Conservation (phyloP, 83 land plant genomes). For the Larix sibirica region DNA sequence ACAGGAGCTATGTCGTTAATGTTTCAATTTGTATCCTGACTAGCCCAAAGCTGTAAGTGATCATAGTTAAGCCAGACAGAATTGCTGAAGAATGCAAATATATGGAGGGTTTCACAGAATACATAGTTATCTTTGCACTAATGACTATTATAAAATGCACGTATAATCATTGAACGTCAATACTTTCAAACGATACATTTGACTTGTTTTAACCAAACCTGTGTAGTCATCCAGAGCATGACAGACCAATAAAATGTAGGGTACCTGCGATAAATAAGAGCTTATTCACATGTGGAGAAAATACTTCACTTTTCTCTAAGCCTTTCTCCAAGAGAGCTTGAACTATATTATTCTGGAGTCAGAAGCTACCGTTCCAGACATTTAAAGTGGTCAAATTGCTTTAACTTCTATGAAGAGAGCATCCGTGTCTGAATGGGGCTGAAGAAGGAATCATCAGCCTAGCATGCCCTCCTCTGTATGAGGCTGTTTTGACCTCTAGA, state of each 20-base stretch:
- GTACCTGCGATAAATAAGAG: no score
- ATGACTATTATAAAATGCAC: neutral
- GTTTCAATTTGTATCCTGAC: neutral
- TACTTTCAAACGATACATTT: neutral
- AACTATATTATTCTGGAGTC: neutral
- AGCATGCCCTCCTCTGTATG: neutral
- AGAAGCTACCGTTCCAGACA: neutral
- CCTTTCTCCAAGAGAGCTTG: neutral
- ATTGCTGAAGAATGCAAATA: neutral
- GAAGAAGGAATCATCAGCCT: conserved; percentile 1
- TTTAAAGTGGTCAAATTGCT: conserved; percentile 1
- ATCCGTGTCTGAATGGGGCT: neutral
- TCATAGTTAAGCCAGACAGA: neutral
- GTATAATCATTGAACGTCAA: neutral
- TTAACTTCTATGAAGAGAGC: neutral
- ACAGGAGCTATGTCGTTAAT: neutral
- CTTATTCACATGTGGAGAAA: neutral
- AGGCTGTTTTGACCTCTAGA: neutral
- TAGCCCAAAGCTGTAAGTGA: neutral
- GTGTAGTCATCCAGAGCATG: neutral
- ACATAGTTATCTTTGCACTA: neutral
- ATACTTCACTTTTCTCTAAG: neutral
- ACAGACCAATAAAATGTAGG: no score
- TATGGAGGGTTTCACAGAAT: neutral
- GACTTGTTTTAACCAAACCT: neutral